Evolutionary conservation across 2,329 filamentous ascomycete species (phyloP).

Genomic region (Hypoxylon sp.): DNA sequence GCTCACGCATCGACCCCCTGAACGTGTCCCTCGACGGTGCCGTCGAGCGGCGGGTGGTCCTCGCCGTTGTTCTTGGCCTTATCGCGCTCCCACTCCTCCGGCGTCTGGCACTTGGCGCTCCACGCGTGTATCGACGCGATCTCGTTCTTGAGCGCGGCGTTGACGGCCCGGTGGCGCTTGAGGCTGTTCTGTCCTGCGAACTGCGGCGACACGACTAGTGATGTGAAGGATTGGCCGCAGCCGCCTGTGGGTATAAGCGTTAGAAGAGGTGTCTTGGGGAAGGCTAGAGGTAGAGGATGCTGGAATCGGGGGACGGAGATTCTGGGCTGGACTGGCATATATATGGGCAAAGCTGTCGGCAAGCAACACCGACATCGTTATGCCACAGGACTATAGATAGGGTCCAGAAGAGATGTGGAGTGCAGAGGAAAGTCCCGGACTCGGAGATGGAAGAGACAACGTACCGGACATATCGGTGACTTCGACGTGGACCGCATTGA

Average conservation of each 20-base stretch:
- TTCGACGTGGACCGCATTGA: constrained; percentile 84
- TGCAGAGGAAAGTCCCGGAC: constrained; percentile 20
- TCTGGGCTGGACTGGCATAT: neutral
- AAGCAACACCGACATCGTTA: neutral
- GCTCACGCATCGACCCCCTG: constrained; percentile 56
- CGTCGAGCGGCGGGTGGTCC: constrained; percentile 59
- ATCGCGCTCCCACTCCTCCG: constrained; percentile 87
- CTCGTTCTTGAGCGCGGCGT: constrained; percentile 85
- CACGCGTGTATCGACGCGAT: constrained; percentile 94
- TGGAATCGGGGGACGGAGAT: too few relatives aligned
- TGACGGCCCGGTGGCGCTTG: constrained; percentile 88
- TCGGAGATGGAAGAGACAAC: constrained; percentile 43
- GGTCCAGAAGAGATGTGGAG: constrained; percentile 20
- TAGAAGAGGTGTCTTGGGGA: constrained; percentile 2
- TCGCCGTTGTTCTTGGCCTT: constrained; percentile 49
- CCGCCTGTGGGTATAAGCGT: constrained; percentile 61
- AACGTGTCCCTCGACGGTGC: constrained; percentile 62
- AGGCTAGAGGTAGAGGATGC: constrained; percentile 26
- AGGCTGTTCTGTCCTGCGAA: constrained; percentile 82
- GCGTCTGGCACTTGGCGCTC: constrained; percentile 94
- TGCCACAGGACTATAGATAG: constrained; percentile 1
- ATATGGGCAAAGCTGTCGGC: neutral
- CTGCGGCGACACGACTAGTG: constrained; percentile 73
- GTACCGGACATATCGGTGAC: constrained; percentile 94
- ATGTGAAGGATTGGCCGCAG: constrained; percentile 73